Conservation (phyloP, 2,329 filamentous ascomycete genomes). For the Decorospora gaudefroyi region DNA sequence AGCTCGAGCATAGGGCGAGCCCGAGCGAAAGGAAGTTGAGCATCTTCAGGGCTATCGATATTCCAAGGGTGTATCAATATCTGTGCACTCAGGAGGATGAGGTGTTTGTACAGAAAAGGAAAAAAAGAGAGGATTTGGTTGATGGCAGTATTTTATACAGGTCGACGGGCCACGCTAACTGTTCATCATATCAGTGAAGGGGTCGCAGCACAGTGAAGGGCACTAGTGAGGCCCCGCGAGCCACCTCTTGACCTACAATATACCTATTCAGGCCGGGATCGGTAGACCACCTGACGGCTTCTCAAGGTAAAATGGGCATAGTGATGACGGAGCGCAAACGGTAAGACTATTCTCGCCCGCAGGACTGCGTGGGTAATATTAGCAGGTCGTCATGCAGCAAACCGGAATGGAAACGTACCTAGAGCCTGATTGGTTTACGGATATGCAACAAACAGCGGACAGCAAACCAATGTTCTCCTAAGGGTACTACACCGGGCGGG, state of each 20-base stretch:
- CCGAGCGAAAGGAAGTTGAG: slow-evolving; percentile 22
- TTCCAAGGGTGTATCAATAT: slow-evolving; percentile 4
- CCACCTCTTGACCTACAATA: slow-evolving; percentile 19
- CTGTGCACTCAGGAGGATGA: no score
- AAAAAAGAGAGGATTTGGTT: not conserved
- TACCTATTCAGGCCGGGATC: slow-evolving; percentile 1
- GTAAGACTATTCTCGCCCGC: not conserved
- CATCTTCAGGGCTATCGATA: slow-evolving; percentile 18
- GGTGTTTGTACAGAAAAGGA: slow-evolving; percentile 2
- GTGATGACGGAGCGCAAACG: slow-evolving; percentile 4
- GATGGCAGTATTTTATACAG: slow-evolving; percentile 12
- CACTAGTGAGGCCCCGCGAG: slow-evolving; percentile 9
- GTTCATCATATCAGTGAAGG: slow-evolving; percentile 6
- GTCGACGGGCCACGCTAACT: slow-evolving; percentile 1
- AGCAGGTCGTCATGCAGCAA: slow-evolving; percentile 7
- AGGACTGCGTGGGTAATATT: slow-evolving; percentile 1
- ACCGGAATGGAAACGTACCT: slow-evolving; percentile 6
- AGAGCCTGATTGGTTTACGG: slow-evolving; percentile 1
- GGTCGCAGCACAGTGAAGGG: not conserved
- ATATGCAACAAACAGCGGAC: no score
- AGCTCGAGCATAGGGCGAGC: slow-evolving; percentile 21
- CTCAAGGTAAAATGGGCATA: not conserved
- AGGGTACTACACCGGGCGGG: slow-evolving; percentile 6
- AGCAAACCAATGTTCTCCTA: not conserved
- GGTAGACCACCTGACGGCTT: slow-evolving; percentile 9